Conservation (phyloP, 139 green algal species). For the Micractinium sp. region DNA sequence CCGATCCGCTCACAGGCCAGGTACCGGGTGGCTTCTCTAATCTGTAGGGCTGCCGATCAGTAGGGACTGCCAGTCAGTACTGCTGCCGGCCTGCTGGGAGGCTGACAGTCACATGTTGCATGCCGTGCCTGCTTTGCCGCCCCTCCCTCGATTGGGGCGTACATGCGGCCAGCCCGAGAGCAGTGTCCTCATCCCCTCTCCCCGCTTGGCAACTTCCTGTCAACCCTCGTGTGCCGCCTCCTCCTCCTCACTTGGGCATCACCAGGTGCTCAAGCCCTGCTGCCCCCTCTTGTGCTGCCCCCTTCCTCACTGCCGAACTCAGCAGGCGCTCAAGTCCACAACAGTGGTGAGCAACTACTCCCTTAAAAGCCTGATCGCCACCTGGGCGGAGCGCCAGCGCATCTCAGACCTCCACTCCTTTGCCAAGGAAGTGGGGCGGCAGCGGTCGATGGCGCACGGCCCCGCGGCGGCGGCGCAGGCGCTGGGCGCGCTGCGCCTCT, state of each 20-base stretch:
- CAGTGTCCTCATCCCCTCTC: background rate
- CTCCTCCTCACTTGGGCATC: too few relatives aligned
- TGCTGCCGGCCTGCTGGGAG: too few relatives aligned
- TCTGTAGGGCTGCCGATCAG: too few relatives aligned
- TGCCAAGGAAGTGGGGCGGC: conserved; percentile 1
- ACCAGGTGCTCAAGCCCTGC: too few relatives aligned
- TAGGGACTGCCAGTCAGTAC: too few relatives aligned
- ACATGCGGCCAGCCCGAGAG: background rate
- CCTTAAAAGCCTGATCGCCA: background rate
- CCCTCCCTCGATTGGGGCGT: background rate
- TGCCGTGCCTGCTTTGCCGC: too few relatives aligned
- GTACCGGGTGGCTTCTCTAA: too few relatives aligned
- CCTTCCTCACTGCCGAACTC: background rate
- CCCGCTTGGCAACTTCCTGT: background rate
- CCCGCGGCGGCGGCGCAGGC: background rate
- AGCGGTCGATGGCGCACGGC: background rate
- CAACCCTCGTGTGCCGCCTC: too few relatives aligned
- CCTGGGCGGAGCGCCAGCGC: conserved; percentile 18
- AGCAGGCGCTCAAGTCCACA: background rate
- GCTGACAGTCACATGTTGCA: too few relatives aligned
- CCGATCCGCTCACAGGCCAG: conserved; percentile 10
- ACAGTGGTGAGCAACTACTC: conserved; percentile 19
- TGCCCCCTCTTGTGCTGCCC: background rate
- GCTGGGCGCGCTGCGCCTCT: background rate
- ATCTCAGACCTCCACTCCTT: conserved; percentile 19